Conservation (phyloP, 331 rosid genomes). For the Stylosanthes scabra region DNA sequence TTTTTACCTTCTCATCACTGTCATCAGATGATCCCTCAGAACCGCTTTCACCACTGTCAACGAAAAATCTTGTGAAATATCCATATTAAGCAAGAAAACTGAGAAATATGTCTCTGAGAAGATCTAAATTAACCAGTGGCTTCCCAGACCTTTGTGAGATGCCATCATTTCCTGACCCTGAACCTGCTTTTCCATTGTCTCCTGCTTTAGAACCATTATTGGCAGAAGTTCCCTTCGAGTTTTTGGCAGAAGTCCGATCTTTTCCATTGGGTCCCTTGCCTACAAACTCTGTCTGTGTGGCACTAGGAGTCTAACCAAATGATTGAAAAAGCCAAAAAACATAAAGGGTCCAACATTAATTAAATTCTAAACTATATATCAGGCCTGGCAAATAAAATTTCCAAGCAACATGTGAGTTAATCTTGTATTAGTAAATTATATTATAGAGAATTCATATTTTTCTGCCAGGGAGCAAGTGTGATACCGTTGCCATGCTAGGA, state of each 20-base stretch:
- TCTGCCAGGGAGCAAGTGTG: conserved; percentile 5
- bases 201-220: conserved; percentile 55
- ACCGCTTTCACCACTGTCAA: conserved; percentile 72
- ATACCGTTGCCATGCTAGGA: conserved; percentile 78
- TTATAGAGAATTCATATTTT: conserved; percentile 1
- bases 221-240: conserved; percentile 56
- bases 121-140: conserved; percentile 19
- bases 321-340: conserved; percentile 20
- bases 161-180: conserved; percentile 84
- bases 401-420: conserved; percentile 28
- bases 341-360: conserved; percentile 19
- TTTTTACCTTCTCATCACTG: conserved; percentile 75
- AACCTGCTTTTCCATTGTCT: conserved; percentile 73
- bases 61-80: neutral
- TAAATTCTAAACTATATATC: conserved; percentile 18
- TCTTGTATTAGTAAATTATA: conserved; percentile 4
- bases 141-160: conserved; percentile 75
- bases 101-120: neutral
- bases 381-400: conserved; percentile 13
- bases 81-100: conserved; percentile 23
- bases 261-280: conserved; percentile 69
- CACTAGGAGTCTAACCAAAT: conserved; percentile 54
- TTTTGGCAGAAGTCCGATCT: conserved; percentile 60
- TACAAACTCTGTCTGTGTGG: conserved; percentile 54
- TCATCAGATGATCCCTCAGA: conserved; percentile 79